These are phyloP conservation scores for Aspergillus saccharolyticus DNA, from an alignment of 495 filamentous ascomycete genomes.

Conservation along the genomic window DNA sequence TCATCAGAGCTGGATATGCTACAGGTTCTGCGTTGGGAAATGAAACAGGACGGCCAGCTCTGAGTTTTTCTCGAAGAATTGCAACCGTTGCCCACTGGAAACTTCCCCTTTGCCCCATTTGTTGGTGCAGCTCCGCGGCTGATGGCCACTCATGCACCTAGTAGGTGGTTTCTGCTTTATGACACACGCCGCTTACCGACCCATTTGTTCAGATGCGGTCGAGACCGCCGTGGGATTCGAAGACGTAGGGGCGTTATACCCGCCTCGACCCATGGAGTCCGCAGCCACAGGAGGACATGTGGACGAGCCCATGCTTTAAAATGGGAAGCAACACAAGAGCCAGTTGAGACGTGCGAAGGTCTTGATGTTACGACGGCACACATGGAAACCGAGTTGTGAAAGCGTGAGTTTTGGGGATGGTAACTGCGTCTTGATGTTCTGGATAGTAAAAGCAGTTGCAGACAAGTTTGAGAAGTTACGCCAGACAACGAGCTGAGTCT, in stretches of 20 bases:
- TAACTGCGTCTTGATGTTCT: not conserved
- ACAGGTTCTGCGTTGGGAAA: constrained; percentile 68
- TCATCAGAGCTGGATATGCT: constrained; percentile 5
- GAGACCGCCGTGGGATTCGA: not conserved
- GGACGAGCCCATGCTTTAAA: not conserved
- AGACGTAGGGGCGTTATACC: constrained; percentile 21
- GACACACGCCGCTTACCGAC: constrained; percentile 34
- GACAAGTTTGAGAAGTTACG: not conserved
- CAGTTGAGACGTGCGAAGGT: not conserved
- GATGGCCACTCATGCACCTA: constrained; percentile 19
- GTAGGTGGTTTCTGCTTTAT: constrained; percentile 22
- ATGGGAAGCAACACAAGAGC: not conserved
- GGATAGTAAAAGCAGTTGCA: not conserved
- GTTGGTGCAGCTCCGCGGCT: not conserved
- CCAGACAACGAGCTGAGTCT: not conserved
- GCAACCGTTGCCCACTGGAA: not conserved
- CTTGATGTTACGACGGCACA: not conserved
- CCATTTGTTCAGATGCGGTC: not conserved
- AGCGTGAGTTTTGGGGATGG: not conserved
- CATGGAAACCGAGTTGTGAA: not conserved
- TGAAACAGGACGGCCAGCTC: constrained; percentile 23
- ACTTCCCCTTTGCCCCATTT: too few species aligned
- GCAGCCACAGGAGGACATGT: not conserved
- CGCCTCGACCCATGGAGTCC: constrained; percentile 23
- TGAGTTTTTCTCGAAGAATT: not conserved